Conservation (phyloP, 805 yeast genomes). For the Brettanomyces anomalus region DNA sequence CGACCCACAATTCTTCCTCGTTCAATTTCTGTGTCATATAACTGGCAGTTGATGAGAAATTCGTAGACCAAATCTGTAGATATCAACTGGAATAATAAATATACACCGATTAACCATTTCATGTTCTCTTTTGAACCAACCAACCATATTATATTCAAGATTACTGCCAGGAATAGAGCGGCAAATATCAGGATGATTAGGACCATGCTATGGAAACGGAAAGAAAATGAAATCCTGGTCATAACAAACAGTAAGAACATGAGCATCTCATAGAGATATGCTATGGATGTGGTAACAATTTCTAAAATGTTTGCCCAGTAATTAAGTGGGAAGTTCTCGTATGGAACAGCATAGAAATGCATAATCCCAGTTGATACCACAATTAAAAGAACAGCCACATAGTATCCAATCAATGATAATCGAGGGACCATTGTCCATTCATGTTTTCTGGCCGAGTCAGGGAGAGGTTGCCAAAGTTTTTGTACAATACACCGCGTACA, state of each 20-base stretch:
- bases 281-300: constrained; percentile 22
- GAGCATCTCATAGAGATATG: constrained; percentile 23
- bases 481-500: constrained; percentile 9
- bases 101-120: constrained; percentile 40
- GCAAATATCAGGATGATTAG: constrained; percentile 34
- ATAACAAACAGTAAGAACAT: constrained; percentile 30
- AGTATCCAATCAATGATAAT: background rate
- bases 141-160: constrained; percentile 18
- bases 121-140: constrained; percentile 28
- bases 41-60: constrained; percentile 49
- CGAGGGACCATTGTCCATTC: background rate
- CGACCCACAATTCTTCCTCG: constrained; percentile 55
- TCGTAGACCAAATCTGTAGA: constrained; percentile 54
- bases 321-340: constrained; percentile 4
- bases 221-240: constrained; percentile 34
- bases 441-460: background rate
- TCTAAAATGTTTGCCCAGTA: constrained; percentile 24
- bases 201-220: constrained; percentile 36
- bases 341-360: constrained; percentile 1
- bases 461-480: background rate
- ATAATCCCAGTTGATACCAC: constrained; percentile 4
- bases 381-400: background rate
- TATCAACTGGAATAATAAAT: constrained; percentile 39
- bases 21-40: constrained; percentile 41
- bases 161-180: constrained; percentile 29